Evolutionary conservation across 108 stramenopile species (phyloP), one percentile per base, ranked within the genome.

Genomic region (Nitzschia palea): DNA sequence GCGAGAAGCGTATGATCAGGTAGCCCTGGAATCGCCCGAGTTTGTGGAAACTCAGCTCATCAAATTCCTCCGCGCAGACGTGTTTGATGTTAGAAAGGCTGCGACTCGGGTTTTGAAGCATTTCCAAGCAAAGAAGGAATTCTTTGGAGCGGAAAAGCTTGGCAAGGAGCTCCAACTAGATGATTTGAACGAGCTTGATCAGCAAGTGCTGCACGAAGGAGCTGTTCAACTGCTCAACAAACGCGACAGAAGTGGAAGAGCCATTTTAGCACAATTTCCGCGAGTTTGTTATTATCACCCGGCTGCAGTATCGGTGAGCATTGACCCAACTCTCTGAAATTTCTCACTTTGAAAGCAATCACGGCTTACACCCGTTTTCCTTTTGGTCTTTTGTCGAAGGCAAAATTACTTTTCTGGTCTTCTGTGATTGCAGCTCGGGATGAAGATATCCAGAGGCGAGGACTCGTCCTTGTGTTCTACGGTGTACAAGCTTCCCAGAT

Each of bases 31-130:
- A 8, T 20, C 62, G 4, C 62, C 62, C 6, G 45, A 33, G 8
- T 52, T 42, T 29, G 70, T 71, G 10, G 44, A 52, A 22, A 31
- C 32, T 29, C 18, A 32, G 26, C 17, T 25, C 14, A 52, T 71
- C 20, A 3, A 43, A 26, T 72, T 72, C 47, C 37, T 72, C 27
- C 60, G 71, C 15, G 62, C 71, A 23, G 43, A 55, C 29, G 10
- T 5, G 1, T 64, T 72, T 6, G 44, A 72, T 56, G 55, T 29
- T 6, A 27, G 3, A 12, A 25, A 22, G 28, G 68, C 68, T 0
- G 56, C 58, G 15, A 27, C n/a, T 30, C 68, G 57, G 30, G 42
- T 61, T 64, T 25, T 73, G 0, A 31, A 18, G 3, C 45, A 55
- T 29, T 73, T 44, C 25, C 43, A 64, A 34, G 27, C 62, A 3